Evolutionary conservation across 371 early-diverging fungal genomes (phyloP).

Genomic region (Chytridiales sp.): DNA sequence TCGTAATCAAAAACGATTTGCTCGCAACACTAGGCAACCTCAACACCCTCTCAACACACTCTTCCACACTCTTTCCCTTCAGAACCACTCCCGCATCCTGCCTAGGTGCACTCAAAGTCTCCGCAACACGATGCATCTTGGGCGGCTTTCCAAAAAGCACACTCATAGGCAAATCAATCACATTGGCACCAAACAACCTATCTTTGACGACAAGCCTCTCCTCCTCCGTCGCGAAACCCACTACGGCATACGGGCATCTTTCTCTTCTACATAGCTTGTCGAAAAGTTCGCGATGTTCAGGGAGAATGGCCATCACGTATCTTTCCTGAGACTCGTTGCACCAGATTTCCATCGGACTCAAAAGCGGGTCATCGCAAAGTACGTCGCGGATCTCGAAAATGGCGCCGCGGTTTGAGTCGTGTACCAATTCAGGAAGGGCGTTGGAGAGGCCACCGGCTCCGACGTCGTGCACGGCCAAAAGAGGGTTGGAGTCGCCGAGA

Average conservation of each 20-base stretch:
- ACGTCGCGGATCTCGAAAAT: slow-evolving; percentile 84
- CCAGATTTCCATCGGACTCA: slow-evolving; percentile 99
- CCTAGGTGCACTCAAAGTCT: slow-evolving; percentile 51
- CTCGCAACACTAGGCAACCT: slow-evolving; percentile 85
- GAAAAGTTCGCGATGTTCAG: slow-evolving; percentile 67
- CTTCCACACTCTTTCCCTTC: slow-evolving; percentile 31
- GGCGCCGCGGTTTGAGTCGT: slow-evolving; percentile 90
- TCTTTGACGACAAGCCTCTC: slow-evolving; percentile 80
- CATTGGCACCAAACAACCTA: slow-evolving; percentile 54
- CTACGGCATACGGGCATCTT: slow-evolving; percentile 88
- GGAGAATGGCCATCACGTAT: slow-evolving; percentile 85
- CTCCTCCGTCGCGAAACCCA: slow-evolving; percentile 87
- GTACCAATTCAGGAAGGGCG: slow-evolving; percentile 95
- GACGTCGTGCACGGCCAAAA: slow-evolving; percentile 94
- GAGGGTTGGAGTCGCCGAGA: slow-evolving; percentile 76
- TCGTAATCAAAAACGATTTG: slow-evolving; percentile 94
- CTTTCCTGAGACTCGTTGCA: slow-evolving; percentile 98
- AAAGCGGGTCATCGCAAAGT: slow-evolving; percentile 81
- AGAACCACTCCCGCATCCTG: slow-evolving; percentile 51
- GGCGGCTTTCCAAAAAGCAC: slow-evolving; percentile 95
- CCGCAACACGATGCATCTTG: slow-evolving; percentile 78
- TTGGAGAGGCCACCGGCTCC: slow-evolving; percentile 98
- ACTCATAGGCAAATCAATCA: slow-evolving; percentile 93
- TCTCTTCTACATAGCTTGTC: slow-evolving; percentile 81
- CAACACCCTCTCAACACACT: slow-evolving; percentile 76